Evolutionary conservation across 495 filamentous ascomycete species (phyloP).

Genomic region (Recurvomyces mirabilis): DNA sequence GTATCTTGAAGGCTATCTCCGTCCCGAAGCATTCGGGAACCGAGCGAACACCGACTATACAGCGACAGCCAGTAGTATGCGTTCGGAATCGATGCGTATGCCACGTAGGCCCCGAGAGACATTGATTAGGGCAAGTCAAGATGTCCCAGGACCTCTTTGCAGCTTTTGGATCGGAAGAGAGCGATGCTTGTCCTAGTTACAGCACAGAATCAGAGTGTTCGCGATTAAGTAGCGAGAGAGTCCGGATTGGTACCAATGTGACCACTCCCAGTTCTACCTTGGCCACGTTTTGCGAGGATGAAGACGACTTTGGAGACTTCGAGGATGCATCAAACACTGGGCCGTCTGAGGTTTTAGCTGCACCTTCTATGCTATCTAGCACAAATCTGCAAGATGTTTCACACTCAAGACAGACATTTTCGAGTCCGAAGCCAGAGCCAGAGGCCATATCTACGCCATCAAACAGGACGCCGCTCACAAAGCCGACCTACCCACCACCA

Average conservation of each 20-base stretch:
- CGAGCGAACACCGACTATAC: no score
- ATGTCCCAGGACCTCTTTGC: neutral
- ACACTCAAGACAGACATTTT: no score
- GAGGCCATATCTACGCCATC: neutral
- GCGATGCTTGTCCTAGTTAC: neutral
- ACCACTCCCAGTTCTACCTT: neutral
- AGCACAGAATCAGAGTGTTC: no score
- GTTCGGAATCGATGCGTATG: no score
- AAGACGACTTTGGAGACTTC: constrained; percentile 52
- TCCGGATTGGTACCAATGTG: neutral
- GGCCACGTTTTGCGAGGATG: constrained; percentile 21
- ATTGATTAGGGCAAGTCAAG: no score
- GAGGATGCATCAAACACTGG: constrained; percentile 31
- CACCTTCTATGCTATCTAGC: no score
- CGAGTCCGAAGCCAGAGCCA: neutral
- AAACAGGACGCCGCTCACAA: neutral
- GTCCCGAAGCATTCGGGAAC: no score
- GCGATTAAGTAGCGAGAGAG: neutral
- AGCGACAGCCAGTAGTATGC: no score
- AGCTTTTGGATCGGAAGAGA: neutral
- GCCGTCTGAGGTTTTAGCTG: no score
- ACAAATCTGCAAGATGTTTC: no score
- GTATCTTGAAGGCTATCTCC: no score
- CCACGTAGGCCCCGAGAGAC: no score
- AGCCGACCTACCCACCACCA: neutral